Conservation (phyloP, 2,329 filamentous ascomycete species). For the Aspergillus nomiae region DNA sequence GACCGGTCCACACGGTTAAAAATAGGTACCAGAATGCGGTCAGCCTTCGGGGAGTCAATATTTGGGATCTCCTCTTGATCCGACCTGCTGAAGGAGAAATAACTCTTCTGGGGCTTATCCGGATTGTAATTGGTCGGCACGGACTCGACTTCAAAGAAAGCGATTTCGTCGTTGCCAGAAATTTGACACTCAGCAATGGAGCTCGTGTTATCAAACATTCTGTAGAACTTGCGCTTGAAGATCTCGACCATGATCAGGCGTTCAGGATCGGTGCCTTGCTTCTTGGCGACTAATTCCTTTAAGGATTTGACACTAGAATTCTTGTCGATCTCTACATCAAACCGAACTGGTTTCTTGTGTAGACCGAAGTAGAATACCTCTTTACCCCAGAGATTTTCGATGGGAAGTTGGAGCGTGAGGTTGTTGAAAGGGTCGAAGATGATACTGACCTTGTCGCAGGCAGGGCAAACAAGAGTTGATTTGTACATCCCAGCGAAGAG, state of each 20-base stretch:
- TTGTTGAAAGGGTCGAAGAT: constrained; percentile 98
- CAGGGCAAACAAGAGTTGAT: constrained; percentile 89
- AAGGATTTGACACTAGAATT: constrained; percentile 61
- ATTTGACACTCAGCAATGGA: constrained; percentile 73
- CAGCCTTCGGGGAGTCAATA: constrained; percentile 47
- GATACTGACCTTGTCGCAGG: constrained; percentile 93
- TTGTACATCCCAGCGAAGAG: constrained; percentile 98
- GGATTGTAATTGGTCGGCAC: constrained; percentile 76
- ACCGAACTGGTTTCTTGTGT: constrained; percentile 67
- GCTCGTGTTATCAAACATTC: constrained; percentile 72
- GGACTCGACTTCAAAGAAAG: constrained; percentile 76
- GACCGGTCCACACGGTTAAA: constrained; percentile 45
- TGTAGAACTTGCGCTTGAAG: constrained; percentile 83
- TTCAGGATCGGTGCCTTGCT: constrained; percentile 51
- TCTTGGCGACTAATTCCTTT: constrained; percentile 57
- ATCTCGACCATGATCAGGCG: constrained; percentile 81
- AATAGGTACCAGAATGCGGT: constrained; percentile 51
- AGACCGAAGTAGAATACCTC: constrained; percentile 77
- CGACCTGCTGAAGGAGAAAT: constrained; percentile 31
- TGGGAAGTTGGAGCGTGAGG: constrained; percentile 83
- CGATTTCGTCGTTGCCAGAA: constrained; percentile 61
- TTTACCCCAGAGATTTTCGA: constrained; percentile 79
- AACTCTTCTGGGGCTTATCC: constrained; percentile 51
- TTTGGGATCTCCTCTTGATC: constrained; percentile 44
- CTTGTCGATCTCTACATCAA: constrained; percentile 76